Base-by-base conservation (phyloP, 495 filamentous ascomycete species). In the Aspergillus hancockii region DNA sequence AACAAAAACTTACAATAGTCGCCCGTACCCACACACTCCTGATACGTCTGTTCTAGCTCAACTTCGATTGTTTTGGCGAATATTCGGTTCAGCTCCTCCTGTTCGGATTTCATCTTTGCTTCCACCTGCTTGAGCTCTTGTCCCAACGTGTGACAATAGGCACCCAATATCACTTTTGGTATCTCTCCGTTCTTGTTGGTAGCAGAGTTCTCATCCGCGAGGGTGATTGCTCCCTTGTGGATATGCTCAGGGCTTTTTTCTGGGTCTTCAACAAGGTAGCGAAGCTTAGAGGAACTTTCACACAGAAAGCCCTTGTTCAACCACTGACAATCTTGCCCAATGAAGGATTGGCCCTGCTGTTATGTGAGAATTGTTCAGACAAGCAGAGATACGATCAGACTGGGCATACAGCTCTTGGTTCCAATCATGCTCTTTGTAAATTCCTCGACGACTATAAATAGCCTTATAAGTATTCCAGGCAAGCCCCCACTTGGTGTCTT, bases 401-500 rank as follows among this genome's bases (percentile, higher is more conserved):
- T 63, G 74, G 59, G 28, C 57, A 49, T 49, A 59, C 58, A 60
- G 40, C 8, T 60, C 58, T 31, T 51, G 28, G 41, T 56, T 88
- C 85, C 85, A 86, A 88, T n/a, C n/a, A n/a, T n/a, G n/a, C n/a
- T n/a, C n/a, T 47, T 75, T 72, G 12, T 66, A 68, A 1, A 58
- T 74, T 49, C 81, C 81, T 38, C 79, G 59, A 19, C 86, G 75
- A 54, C 79, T 73, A 64, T 79, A 82, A 7, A 79, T 77, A n/a
- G 87, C 88, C 67, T 82, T 85, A 61, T 89, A 90, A 0, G 87
- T 88, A 3, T 71, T n/a, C n/a, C n/a, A n/a, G n/a, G n/a, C n/a
- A n/a, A n/a, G n/a, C n/a, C n/a, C n/a, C n/a, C n/a, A n/a, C 81
- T 31, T 63, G 58, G 51, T 69, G 65, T 36, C 71, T 63, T 31